Evolutionary conservation across 2,329 filamentous ascomycete species (phyloP).

Genomic region (Trichoderma koningii): DNA sequence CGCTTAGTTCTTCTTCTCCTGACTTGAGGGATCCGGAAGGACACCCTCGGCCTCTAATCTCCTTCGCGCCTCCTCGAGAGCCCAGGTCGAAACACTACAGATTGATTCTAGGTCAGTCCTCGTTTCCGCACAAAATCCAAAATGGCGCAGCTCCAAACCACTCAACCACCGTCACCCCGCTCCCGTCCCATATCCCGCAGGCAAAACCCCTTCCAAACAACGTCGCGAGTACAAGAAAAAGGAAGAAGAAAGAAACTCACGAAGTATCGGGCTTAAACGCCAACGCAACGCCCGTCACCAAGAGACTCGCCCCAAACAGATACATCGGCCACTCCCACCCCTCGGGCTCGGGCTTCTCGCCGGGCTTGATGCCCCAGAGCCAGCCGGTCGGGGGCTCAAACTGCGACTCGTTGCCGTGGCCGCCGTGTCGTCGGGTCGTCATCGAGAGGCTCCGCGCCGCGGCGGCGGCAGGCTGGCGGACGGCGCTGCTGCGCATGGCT

Average conservation of each 20-base stretch:
- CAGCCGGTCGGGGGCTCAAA: conserved; percentile 90
- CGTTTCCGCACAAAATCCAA: conserved; percentile 26
- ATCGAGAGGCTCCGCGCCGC: conserved; percentile 47
- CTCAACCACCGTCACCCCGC: neutral
- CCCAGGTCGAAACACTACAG: conserved; percentile 95
- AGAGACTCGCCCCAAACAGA: conserved; percentile 78
- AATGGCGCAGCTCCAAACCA: conserved; percentile 33
- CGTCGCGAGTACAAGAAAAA: too few relatives aligned
- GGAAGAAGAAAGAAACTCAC: conserved; percentile 63
- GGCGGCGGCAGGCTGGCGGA: conserved; percentile 38
- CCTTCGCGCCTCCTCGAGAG: conserved; percentile 92
- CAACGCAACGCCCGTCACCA: conserved; percentile 75
- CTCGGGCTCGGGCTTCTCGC: conserved; percentile 93
- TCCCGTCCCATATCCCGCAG: too few relatives aligned
- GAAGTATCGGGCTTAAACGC: conserved; percentile 98
- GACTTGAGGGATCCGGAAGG: conserved; percentile 69
- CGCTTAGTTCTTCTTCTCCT: conserved; percentile 54
- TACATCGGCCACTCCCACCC: conserved; percentile 91
- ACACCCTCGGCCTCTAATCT: conserved; percentile 96
- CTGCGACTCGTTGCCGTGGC: conserved; percentile 63
- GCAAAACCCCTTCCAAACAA: neutral
- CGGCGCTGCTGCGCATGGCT: conserved; percentile 39
- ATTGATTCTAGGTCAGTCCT: conserved; percentile 36
- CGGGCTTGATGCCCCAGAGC: conserved; percentile 92
- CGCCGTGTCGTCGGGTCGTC: conserved; percentile 46